Evolutionary conservation across 2,329 filamentous ascomycete genomes (phyloP), one percentile per base, ranked within the genome.

Genomic region (Fusarium odoratissimum): DNA sequence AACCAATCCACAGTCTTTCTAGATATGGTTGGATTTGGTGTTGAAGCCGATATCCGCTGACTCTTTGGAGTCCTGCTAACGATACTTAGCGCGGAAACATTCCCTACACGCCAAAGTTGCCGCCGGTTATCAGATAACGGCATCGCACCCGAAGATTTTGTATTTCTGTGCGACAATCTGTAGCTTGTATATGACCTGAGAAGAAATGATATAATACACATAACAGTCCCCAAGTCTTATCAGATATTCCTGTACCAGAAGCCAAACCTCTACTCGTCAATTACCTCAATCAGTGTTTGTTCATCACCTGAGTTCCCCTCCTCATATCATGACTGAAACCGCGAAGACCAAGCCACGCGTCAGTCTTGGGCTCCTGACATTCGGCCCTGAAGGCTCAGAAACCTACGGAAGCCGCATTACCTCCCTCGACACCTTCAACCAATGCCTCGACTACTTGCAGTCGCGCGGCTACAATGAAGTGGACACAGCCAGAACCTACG

Each of bases 401-500:
- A 30, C 17, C 5, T 14, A 52, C 8, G 44, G 41, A 19, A 60
- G 59, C 40, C 59, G 63, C 37, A 59, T 63, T 28, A 67, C 54
- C 0, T 62, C 45, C 7, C 25, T 70, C 4, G 54, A 60, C 0
- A 42, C 40, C 7, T 67, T 51, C 35, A 58, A 70, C 4, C 13
- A 54, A 17, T n/a, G 28, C 13, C 58, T 60, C 19, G 46, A 60
- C 38, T 54, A 54, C 11, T 2, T 59, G 1, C 60, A 51, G 17
- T 52, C 41, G 1, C 45, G 56, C 5, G 65, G 64, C 93, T 83
- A 89, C 90, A 77, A 92, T 93, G 78, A 59, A 25, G 82, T 95
- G 56, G 93, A 95, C 78, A 95, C 92, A 0, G 92, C 92, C 0
- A 86, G 91, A 19, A 78, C 86, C 60, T 95, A 95, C 71, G 83